A percentile compares a stretch with the other conserved stretches of the same genome.
Evolutionary conservation across 2,329 filamentous ascomycete species (phyloP).

Genomic region (Pseudogymnoascus sp.): DNA sequence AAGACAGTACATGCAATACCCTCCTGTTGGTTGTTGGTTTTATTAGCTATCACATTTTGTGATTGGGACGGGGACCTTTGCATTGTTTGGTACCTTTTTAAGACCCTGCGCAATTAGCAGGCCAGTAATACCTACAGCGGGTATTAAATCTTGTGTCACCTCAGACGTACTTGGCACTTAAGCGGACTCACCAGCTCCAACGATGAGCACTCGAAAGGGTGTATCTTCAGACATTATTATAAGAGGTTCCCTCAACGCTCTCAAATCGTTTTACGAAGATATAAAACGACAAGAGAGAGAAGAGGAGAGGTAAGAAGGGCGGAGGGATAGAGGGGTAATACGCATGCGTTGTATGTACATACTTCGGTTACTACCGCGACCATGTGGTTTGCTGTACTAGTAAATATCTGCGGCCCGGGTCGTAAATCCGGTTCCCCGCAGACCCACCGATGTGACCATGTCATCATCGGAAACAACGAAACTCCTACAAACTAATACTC

Average conservation of each 20-base stretch:
- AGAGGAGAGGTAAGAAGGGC: no score
- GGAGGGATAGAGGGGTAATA: background rate
- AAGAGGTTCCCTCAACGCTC: background rate
- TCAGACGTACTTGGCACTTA: background rate
- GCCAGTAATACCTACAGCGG: slow-evolving; percentile 31
- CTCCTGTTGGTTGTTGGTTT: background rate
- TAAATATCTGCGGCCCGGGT: background rate
- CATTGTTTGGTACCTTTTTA: slow-evolving; percentile 28
- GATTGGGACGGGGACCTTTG: background rate
- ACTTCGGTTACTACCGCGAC: background rate
- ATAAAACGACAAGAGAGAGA: background rate
- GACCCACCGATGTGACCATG: background rate
- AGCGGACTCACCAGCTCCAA: slow-evolving; percentile 17
- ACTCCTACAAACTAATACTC: no score
- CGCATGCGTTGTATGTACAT: background rate
- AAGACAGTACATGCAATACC: slow-evolving; percentile 14
- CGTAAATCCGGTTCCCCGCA: background rate
- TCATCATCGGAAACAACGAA: background rate
- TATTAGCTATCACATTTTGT: background rate
- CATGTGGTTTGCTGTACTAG: background rate
- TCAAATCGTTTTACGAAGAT: background rate
- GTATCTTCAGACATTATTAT: slow-evolving; percentile 13
- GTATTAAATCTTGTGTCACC: slow-evolving; percentile 5
- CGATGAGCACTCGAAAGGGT: slow-evolving; percentile 18
- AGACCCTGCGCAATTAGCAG: slow-evolving; percentile 35